Base-by-base conservation (phyloP, 495 filamentous ascomycete species). In the Thermochaetoides thermophila region DNA sequence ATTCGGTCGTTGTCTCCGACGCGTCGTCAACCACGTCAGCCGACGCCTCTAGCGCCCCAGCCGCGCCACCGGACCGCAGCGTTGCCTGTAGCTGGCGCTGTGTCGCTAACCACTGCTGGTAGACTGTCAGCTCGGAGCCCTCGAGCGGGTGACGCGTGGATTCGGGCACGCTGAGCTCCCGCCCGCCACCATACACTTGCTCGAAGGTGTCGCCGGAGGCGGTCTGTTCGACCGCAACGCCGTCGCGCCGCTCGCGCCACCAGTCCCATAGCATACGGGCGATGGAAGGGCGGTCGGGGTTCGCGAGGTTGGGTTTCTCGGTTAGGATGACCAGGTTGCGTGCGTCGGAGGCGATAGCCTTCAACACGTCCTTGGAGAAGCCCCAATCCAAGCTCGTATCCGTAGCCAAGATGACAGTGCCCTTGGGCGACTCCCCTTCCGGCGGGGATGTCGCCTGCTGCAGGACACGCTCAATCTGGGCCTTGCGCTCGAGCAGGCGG, bases 341-440 rank as follows among this genome's bases (percentile, higher is more conserved):
- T 2, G 73, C 59, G 40, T 91, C 81, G 30, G 66, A 60, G 0
- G 82, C 81, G 32, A 99, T 67, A 15, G 59, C 59, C 27, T 68
- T 68, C n/a, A 96, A 55, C 5, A 85, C 71, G n/a, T 85, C 76
- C 48, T 77, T 81, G 1, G 91, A 89, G 46, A 95, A 93, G 0
- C 89, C 89, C 89, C 91, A 97, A 34, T 89, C 84, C 17, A 97
- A 50, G 18, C 83, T 87, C 0, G 76, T 66, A 52, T 95, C 85
- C 30, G 82, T 93, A 5, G 89, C 86, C 42, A 97, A 66, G 37
- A 97, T 86, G 7, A 97, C 86, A 44, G 74, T 79, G 21, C 67
- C 66, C 22, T 53, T 39, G 1, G 61, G 52, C 20, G 59, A 51
- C 5, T 48, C 36, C 11, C 53, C 57, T 5, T 59, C 62, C 0